Percentiles rank a stretch among this genome's conserved stretches.
Evolutionary conservation across 2,329 filamentous ascomycete species (phyloP).

Genomic region (Dryadomyces quercivorus): DNA sequence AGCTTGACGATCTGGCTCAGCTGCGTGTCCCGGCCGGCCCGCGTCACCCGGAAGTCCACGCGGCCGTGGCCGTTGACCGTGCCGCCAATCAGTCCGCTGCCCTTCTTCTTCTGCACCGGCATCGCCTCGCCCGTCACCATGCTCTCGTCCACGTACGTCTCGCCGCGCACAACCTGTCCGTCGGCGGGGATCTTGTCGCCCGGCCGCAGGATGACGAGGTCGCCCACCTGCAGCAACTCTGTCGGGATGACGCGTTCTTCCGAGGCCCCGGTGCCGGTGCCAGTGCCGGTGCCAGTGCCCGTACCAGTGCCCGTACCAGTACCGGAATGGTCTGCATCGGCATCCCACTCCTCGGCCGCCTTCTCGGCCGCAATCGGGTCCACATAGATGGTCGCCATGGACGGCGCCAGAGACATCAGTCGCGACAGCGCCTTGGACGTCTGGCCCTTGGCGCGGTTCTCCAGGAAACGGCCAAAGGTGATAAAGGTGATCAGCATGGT

Average conservation of each 20-base stretch:
- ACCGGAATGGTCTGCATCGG: slow-evolving; percentile 17
- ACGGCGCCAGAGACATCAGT: slow-evolving; percentile 91
- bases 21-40: slow-evolving; percentile 89
- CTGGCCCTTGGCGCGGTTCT: slow-evolving; percentile 91
- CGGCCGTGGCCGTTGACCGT: slow-evolving; percentile 92
- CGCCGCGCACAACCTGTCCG: slow-evolving; percentile 72
- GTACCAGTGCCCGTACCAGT: too few relatives aligned
- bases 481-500: slow-evolving; percentile 98
- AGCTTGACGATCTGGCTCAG: slow-evolving; percentile 96
- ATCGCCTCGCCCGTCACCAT: slow-evolving; percentile 98
- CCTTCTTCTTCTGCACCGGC: slow-evolving; percentile 81
- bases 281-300: slow-evolving; percentile 23
- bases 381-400: slow-evolving; percentile 92
- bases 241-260: slow-evolving; percentile 80
- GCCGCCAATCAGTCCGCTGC: slow-evolving; percentile 71
- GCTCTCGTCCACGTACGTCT: slow-evolving; percentile 91
- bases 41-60: slow-evolving; percentile 82
- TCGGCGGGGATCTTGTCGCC: slow-evolving; percentile 97
- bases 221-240: slow-evolving; percentile 85
- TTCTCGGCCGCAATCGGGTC: slow-evolving; percentile 92
- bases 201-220: slow-evolving; percentile 83
- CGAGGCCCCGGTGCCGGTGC: slow-evolving; percentile 42
- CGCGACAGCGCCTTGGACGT: slow-evolving; percentile 87
- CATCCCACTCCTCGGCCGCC: slow-evolving; percentile 66
- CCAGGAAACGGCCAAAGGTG: slow-evolving; percentile 77